Evolutionary conservation across 2,329 filamentous ascomycete species (phyloP).

Genomic region (Alternaria sp.): DNA sequence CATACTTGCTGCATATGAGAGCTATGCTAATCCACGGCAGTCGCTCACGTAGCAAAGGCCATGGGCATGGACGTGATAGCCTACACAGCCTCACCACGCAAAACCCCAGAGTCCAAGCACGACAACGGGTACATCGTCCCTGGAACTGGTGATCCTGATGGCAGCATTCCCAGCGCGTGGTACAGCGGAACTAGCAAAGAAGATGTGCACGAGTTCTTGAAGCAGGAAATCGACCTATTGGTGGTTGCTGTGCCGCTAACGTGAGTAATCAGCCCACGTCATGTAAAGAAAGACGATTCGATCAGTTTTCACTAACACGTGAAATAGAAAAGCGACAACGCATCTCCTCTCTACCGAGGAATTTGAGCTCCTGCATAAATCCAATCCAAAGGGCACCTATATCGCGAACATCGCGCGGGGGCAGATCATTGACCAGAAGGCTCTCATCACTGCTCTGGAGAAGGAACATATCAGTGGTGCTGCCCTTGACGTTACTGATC

Average conservation of each 20-base stretch:
- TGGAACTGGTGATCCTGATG: slow-evolving; percentile 67
- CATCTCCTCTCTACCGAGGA: slow-evolving; percentile 62
- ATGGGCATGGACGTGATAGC: slow-evolving; percentile 76
- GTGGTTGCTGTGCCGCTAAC: slow-evolving; percentile 65
- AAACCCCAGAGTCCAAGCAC: slow-evolving; percentile 67
- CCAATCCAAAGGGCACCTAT: slow-evolving; percentile 58
- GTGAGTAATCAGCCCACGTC: slow-evolving; percentile 22
- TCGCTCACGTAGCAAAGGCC: slow-evolving; percentile 64
- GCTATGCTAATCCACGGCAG: slow-evolving; percentile 33
- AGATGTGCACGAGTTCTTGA: slow-evolving; percentile 60
- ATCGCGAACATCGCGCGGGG: slow-evolving; percentile 76
- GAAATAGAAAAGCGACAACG: slow-evolving; percentile 53
- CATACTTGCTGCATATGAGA: neutral
- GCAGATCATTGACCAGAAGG: slow-evolving; percentile 65
- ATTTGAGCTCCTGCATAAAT: slow-evolving; percentile 60
- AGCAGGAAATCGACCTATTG: slow-evolving; percentile 63
- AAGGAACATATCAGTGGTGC: slow-evolving; percentile 67
- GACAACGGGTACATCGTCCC: slow-evolving; percentile 73
- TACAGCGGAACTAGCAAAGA: slow-evolving; percentile 61
- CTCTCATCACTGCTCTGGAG: slow-evolving; percentile 67
- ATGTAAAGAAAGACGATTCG: neutral
- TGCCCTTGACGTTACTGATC: slow-evolving; percentile 79
- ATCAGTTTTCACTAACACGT: neutral
- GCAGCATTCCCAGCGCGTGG: slow-evolving; percentile 62
- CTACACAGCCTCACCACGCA: slow-evolving; percentile 74